Conservation (phyloP, 805 yeast genomes). For the Pichia thaimueangensis region DNA sequence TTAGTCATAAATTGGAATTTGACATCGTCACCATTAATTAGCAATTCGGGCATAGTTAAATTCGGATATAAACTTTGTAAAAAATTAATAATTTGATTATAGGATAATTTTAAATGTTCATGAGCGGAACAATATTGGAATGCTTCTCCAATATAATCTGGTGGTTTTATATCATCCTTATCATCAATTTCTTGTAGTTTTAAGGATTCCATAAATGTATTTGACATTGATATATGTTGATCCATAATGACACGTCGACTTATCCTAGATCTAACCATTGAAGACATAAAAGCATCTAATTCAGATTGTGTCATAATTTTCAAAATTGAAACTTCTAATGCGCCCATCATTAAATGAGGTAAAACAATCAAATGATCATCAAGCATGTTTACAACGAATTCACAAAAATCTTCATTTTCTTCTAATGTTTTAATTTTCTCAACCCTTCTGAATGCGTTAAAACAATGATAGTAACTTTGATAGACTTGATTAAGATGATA, state of each 20-base stretch:
- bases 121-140: conserved; percentile 72
- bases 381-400: conserved; percentile 53
- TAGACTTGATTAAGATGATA: conserved; percentile 83
- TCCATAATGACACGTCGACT: conserved; percentile 87
- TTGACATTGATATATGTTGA: conserved; percentile 78
- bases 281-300: conserved; percentile 68
- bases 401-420: conserved; percentile 72
- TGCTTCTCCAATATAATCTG: conserved; percentile 67
- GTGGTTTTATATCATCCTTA: conserved; percentile 32
- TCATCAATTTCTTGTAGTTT: conserved; percentile 19
- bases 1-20: conserved; percentile 78
- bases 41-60: conserved; percentile 62
- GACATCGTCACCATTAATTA: conserved; percentile 69
- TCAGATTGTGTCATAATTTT: conserved; percentile 50
- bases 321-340: conserved; percentile 68
- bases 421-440: conserved; percentile 61
- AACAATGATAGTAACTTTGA: conserved; percentile 78
- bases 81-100: conserved; percentile 43
- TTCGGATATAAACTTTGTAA: conserved; percentile 50
- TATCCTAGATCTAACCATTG: conserved; percentile 77
- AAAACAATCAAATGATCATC: conserved; percentile 76
- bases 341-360: conserved; percentile 91
- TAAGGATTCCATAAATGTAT: conserved; percentile 41
- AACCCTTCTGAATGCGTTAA: conserved; percentile 74
- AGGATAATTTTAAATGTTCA: conserved; percentile 55